phyloP scores from a whole-genome alignment of 495 filamentous ascomycete species.

The Aspergillus egyptiacus region DNA sequence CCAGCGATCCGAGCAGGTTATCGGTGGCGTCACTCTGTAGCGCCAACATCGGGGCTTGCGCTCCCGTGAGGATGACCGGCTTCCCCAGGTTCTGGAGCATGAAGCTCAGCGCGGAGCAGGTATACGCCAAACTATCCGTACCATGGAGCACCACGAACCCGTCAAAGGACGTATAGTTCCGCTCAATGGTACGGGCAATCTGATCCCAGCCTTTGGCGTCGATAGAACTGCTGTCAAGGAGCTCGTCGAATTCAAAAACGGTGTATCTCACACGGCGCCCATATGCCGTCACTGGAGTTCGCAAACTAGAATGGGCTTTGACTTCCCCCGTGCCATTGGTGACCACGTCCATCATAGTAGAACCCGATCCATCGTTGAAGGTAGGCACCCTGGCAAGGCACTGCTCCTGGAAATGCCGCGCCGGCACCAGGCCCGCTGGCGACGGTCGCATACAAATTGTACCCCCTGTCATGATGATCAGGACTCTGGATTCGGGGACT shows the following conservation, averaged over 20 bases:
- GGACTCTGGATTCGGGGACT: slow-evolving; percentile 65
- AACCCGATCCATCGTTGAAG: slow-evolving; percentile 81
- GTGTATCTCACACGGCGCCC: slow-evolving; percentile 78
- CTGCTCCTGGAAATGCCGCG: slow-evolving; percentile 73
- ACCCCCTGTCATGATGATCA: slow-evolving; percentile 91
- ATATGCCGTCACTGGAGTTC: slow-evolving; percentile 78
- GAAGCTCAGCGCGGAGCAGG: slow-evolving; percentile 86
- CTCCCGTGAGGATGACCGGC: slow-evolving; percentile 84
- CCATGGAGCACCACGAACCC: slow-evolving; percentile 96
- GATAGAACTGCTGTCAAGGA: slow-evolving; percentile 91
- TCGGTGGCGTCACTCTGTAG: slow-evolving; percentile 95
- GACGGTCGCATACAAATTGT: slow-evolving; percentile 91
- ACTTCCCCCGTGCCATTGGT: slow-evolving; percentile 40
- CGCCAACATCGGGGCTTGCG: slow-evolving; percentile 87
- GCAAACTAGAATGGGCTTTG: slow-evolving; percentile 52
- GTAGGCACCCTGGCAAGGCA: slow-evolving; percentile 77
- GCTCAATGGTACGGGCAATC: slow-evolving; percentile 62
- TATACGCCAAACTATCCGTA: slow-evolving; percentile 89
- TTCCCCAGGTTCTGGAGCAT: slow-evolving; percentile 92
- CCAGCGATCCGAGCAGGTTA: slow-evolving; percentile 85
- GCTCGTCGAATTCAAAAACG: slow-evolving; percentile 76
- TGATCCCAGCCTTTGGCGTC: slow-evolving; percentile 84
- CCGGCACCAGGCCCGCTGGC: slow-evolving; percentile 60
- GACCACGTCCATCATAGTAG: slow-evolving; percentile 48
- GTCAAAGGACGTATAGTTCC: slow-evolving; percentile 88